Evolutionary conservation across 2,329 filamentous ascomycete species (phyloP).

Genomic region (Cladophialophora psammophila): DNA sequence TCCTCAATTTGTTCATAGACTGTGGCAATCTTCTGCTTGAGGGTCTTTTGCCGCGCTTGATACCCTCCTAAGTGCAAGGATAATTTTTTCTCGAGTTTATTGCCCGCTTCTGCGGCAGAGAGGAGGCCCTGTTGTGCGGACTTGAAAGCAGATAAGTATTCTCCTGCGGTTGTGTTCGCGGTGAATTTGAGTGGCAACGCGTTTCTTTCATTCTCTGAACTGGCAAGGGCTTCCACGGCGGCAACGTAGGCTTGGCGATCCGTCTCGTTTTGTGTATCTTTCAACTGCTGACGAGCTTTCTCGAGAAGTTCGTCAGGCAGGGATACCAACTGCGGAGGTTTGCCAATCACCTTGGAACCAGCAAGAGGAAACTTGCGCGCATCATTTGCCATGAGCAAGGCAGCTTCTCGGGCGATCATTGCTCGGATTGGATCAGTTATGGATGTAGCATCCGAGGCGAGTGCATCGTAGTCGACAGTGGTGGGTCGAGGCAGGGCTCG

Average conservation of each 20-base stretch:
- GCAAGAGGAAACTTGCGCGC: slow-evolving; percentile 76
- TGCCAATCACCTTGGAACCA: slow-evolving; percentile 69
- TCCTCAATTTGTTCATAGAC: slow-evolving; percentile 77
- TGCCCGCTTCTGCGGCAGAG: slow-evolving; percentile 76
- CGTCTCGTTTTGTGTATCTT: slow-evolving; percentile 68
- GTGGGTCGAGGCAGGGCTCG: slow-evolving; percentile 78
- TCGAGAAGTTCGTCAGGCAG: slow-evolving; percentile 76
- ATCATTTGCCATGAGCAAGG: slow-evolving; percentile 81
- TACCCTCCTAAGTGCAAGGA: slow-evolving; percentile 87
- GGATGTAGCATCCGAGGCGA: slow-evolving; percentile 69
- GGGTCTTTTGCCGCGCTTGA: slow-evolving; percentile 79
- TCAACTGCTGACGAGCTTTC: slow-evolving; percentile 77
- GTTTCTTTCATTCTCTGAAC: slow-evolving; percentile 59
- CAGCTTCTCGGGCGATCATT: slow-evolving; percentile 78
- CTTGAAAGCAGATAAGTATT: slow-evolving; percentile 74
- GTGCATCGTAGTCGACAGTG: slow-evolving; percentile 71
- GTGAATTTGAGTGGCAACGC: slow-evolving; percentile 79
- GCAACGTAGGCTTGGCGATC: slow-evolving; percentile 59
- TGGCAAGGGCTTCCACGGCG: slow-evolving; percentile 53
- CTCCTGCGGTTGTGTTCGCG: slow-evolving; percentile 75
- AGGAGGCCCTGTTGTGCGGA: slow-evolving; percentile 76
- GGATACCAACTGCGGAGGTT: slow-evolving; percentile 64
- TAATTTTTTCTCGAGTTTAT: slow-evolving; percentile 95
- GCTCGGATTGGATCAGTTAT: slow-evolving; percentile 70
- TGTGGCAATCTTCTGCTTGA: slow-evolving; percentile 79